Conservation (phyloP, 768 basidiomycete species). For the Cystobasidium onofrii region DNA sequence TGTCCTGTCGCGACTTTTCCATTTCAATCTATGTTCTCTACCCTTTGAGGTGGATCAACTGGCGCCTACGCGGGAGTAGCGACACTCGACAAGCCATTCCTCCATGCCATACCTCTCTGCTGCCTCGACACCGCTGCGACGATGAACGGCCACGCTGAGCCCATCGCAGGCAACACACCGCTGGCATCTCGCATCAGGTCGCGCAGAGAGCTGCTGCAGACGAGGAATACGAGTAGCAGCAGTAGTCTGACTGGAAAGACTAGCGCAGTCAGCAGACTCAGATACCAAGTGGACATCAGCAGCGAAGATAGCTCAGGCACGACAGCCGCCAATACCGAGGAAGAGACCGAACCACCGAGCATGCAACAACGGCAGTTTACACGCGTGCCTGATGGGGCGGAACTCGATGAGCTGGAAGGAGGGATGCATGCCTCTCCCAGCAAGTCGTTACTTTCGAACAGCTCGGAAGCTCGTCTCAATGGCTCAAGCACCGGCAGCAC, state of each 20-base stretch:
- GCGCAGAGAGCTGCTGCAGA: background rate
- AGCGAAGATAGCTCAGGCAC: background rate
- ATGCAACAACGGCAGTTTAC: constrained; percentile 26
- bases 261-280: background rate
- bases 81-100: background rate
- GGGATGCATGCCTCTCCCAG: background rate
- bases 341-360: background rate
- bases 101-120: background rate
- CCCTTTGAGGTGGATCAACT: background rate
- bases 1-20: background rate
- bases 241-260: background rate
- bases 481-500: background rate
- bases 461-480: background rate
- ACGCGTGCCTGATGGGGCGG: background rate
- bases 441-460: background rate
- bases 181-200: background rate
- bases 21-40: background rate
- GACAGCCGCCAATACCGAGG: background rate
- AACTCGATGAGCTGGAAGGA: constrained; percentile 17
- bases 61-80: background rate
- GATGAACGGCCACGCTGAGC: background rate
- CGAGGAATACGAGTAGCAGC: background rate
- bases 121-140: background rate
- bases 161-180: background rate
- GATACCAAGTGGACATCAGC: constrained; percentile 15